Conservation (phyloP, 441 rosid species). For the Eruca vesicaria region DNA sequence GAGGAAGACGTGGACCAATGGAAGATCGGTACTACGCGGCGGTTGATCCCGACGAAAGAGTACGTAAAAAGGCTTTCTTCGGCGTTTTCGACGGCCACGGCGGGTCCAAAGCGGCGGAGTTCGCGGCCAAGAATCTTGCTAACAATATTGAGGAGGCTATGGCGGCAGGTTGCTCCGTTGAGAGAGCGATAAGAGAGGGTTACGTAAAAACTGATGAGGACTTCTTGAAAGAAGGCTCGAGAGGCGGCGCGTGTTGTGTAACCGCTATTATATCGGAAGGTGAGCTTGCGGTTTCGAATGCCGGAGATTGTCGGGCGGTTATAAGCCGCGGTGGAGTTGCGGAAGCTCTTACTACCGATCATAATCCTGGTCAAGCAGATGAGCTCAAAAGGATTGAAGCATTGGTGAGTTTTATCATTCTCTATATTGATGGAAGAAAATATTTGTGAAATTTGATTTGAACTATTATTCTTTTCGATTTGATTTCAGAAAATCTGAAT, state of each 20-base stretch:
- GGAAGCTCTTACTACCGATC: slow-evolving; percentile 80
- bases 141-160: slow-evolving; percentile 43
- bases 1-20: slow-evolving; percentile 80
- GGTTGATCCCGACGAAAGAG: slow-evolving; percentile 38
- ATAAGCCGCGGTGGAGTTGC: slow-evolving; percentile 68
- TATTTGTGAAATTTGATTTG: too few species aligned
- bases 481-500: too few species aligned
- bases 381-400: slow-evolving; percentile 66
- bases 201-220: slow-evolving; percentile 68
- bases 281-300: slow-evolving; percentile 68
- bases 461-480: too few species aligned
- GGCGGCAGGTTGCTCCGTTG: slow-evolving; percentile 31
- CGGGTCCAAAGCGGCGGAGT: slow-evolving; percentile 77
- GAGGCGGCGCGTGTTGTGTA: slow-evolving; percentile 87
- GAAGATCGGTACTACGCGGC: slow-evolving; percentile 77
- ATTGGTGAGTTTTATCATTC: slow-evolving; percentile 44
- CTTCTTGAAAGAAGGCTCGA: slow-evolving; percentile 49
- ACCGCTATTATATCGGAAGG: slow-evolving; percentile 72
- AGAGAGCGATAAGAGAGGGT: slow-evolving; percentile 58
- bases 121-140: slow-evolving; percentile 55
- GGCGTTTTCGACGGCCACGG: slow-evolving; percentile 95
- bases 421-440: neutral
- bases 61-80: slow-evolving; percentile 49
- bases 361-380: slow-evolving; percentile 68
- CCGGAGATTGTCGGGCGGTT: slow-evolving; percentile 93